These are phyloP conservation scores for Daldinia grandis DNA, from an alignment of 495 filamentous ascomycete species.

Conservation along the genomic window DNA sequence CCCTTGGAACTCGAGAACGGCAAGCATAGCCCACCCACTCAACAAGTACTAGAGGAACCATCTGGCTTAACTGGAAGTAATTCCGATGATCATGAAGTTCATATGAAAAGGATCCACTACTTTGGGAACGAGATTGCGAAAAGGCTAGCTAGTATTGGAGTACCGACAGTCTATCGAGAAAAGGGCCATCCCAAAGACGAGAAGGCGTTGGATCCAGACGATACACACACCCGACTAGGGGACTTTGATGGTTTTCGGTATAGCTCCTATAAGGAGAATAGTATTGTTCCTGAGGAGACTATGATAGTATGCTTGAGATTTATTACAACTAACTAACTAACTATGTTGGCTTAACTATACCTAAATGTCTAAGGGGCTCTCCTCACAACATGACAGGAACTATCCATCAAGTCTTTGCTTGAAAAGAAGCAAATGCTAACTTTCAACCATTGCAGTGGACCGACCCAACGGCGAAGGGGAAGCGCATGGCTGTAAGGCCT, in stretches of 20 bases:
- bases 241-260: constrained; percentile 23
- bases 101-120: constrained; percentile 20
- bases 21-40: not conserved
- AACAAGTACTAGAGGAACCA: constrained; percentile 22
- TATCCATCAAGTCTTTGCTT: not conserved
- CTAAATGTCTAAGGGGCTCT: not conserved
- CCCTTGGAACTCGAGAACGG: not conserved
- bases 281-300: constrained; percentile 33
- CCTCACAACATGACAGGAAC: not conserved
- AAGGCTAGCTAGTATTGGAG: constrained; percentile 8
- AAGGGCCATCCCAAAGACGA: constrained; percentile 27
- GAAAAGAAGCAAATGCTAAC: not conserved
- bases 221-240: constrained; percentile 11
- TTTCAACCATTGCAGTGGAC: constrained; percentile 15
- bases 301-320: constrained; percentile 22
- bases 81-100: constrained; percentile 13
- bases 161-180: constrained; percentile 10
- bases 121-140: constrained; percentile 25
- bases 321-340: too few relatives aligned
- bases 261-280: constrained; percentile 23
- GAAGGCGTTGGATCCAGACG: not conserved
- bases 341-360: not conserved
- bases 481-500: constrained; percentile 30
- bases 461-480: constrained; percentile 14
- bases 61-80: not conserved